phyloP scores from a whole-genome alignment of 495 filamentous ascomycete genomes.

The Acidomyces sp. region DNA sequence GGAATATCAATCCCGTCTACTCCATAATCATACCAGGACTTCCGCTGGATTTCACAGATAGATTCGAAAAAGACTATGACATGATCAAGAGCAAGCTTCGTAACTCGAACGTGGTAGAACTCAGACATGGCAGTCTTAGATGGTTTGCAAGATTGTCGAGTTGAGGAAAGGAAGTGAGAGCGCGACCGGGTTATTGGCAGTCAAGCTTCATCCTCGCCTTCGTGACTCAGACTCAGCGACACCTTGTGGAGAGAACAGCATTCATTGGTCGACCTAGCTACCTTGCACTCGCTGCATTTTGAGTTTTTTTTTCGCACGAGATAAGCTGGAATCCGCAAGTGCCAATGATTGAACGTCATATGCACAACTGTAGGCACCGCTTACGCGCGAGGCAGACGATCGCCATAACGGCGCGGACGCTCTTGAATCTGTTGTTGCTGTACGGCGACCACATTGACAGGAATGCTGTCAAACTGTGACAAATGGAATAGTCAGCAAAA shows the following conservation, averaged over 20 bases:
- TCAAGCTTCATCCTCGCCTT: conserved; percentile 63
- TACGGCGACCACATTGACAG: conserved; percentile 84
- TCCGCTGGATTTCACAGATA: too few species aligned
- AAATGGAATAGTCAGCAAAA: too few species aligned
- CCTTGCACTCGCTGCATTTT: too few species aligned
- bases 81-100: too few species aligned
- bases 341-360: neutral
- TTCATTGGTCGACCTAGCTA: too few species aligned
- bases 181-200: conserved; percentile 51
- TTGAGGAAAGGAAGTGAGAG: neutral
- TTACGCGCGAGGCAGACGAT: conserved; percentile 36
- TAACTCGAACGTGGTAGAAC: too few species aligned
- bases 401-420: conserved; percentile 56
- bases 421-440: conserved; percentile 74
- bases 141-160: too few species aligned
- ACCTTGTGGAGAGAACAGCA: conserved; percentile 54
- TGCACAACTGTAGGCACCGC: neutral
- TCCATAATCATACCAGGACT: too few species aligned
- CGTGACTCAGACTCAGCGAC: conserved; percentile 66
- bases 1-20: too few species aligned
- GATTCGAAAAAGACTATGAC: too few species aligned
- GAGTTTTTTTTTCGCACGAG: neutral
- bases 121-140: too few species aligned
- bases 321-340: neutral
- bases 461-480: conserved; percentile 93